phyloP scores from a whole-genome alignment of 768 basidiomycete genomes.

The Boletus reticuloceps region DNA sequence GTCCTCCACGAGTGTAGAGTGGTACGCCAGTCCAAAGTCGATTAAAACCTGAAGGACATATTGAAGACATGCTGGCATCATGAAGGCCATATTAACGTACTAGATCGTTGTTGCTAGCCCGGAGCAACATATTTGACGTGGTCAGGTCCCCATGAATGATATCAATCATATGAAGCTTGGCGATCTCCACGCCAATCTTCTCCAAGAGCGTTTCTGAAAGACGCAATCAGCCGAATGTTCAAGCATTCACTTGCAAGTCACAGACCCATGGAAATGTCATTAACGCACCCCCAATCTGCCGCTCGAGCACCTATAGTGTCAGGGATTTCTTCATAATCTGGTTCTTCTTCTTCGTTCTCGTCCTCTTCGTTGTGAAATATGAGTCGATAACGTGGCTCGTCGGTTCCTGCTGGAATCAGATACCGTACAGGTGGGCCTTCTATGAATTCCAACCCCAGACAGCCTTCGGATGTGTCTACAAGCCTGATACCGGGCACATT shows the following conservation, averaged over 20 bases:
- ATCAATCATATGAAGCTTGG: conserved; percentile 84
- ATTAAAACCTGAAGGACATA: conserved; percentile 63
- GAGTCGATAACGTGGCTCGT: conserved; percentile 35
- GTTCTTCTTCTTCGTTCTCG: conserved; percentile 35
- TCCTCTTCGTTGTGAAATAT: conserved; percentile 31
- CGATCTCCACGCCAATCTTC: conserved; percentile 82
- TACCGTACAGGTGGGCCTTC: conserved; percentile 78
- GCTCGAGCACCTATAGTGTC: conserved; percentile 9
- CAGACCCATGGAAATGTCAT: conserved; percentile 58
- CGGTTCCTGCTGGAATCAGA: conserved; percentile 76
- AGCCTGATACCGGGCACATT: conserved; percentile 85
- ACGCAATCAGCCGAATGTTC: neutral
- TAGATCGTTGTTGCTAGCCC: conserved; percentile 43
- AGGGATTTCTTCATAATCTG: neutral
- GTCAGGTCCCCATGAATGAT: conserved; percentile 96
- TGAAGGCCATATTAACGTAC: conserved; percentile 31
- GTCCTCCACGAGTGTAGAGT: conserved; percentile 82
- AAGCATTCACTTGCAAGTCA: neutral
- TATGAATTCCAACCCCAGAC: conserved; percentile 91
- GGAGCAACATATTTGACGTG: conserved; percentile 97
- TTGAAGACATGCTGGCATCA: neutral
- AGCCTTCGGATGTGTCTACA: conserved; percentile 78
- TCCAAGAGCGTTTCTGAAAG: conserved; percentile 66
- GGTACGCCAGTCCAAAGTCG: conserved; percentile 91
- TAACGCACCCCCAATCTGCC: conserved; percentile 5